A percentile compares a stretch with the other conserved stretches of the same genome.
Evolutionary conservation across 2,329 filamentous ascomycete genomes (phyloP).

Genomic region (Chaetomiaceae sp.): DNA sequence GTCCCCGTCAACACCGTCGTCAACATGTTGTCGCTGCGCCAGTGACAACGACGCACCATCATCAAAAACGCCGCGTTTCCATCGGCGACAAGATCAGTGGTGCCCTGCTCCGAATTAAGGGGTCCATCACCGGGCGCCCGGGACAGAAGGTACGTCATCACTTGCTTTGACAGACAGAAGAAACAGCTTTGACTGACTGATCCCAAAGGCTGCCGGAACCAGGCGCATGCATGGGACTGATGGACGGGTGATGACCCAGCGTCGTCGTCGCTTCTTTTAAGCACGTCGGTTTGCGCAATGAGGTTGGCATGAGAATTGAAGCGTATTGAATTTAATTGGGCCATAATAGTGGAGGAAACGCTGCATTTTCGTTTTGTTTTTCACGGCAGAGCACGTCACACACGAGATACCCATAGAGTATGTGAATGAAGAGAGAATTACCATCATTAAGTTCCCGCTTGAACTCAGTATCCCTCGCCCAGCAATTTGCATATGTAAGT

Average conservation of each 20-base stretch:
- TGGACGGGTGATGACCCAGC: slow-evolving; percentile 47
- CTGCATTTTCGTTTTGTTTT: neutral
- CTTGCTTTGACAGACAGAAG: neutral
- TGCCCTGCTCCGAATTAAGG: slow-evolving; percentile 68
- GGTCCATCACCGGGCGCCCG: slow-evolving; percentile 62
- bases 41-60: slow-evolving; percentile 44
- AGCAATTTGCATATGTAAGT: no score
- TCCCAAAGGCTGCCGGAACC: slow-evolving; percentile 63
- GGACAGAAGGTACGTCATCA: slow-evolving; percentile 59
- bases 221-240: slow-evolving; percentile 72
- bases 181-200: neutral
- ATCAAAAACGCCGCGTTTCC: slow-evolving; percentile 62
- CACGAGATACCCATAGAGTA: neutral
- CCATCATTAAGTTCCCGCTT: no score
- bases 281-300: no score
- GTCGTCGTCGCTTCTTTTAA: slow-evolving; percentile 11
- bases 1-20: neutral
- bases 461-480: no score
- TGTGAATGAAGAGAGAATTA: neutral
- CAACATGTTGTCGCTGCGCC: neutral
- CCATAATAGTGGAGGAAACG: neutral
- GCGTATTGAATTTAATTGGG: neutral
- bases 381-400: neutral
- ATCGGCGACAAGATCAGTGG: slow-evolving; percentile 76
- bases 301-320: no score